phyloP scores from a whole-genome alignment of 805 yeast genomes.

The Tetrapisispora taiwanensis region DNA sequence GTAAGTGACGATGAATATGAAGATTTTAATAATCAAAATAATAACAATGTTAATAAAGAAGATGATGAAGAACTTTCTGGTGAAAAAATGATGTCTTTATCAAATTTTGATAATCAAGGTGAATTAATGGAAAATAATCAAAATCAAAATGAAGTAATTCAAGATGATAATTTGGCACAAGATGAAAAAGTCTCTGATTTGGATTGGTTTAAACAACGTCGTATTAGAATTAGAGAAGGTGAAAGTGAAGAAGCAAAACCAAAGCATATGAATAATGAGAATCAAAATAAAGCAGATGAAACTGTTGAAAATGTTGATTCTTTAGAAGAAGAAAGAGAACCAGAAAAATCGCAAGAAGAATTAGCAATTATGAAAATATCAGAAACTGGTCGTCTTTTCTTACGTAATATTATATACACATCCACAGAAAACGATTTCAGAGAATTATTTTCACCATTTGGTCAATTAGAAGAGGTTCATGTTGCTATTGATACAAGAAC shows the following conservation, averaged over 20 bases:
- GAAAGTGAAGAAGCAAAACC: conserved; percentile 18
- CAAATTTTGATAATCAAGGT: conserved; percentile 14
- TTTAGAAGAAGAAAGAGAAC: conserved; percentile 1
- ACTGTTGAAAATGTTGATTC: conserved; percentile 1
- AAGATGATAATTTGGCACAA: conserved; percentile 28
- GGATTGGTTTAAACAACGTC: conserved; percentile 76
- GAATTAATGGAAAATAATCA: not conserved
- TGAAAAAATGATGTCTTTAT: conserved; percentile 41
- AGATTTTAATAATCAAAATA: conserved; percentile 18
- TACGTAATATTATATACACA: conserved; percentile 75
- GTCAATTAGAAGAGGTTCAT: conserved; percentile 79
- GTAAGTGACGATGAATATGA: conserved; percentile 40
- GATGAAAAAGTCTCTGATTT: conserved; percentile 57
- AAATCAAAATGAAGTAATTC: not conserved
- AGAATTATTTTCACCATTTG: conserved; percentile 54
- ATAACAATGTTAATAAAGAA: conserved; percentile 6
- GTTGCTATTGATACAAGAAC: conserved; percentile 85
- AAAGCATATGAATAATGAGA: conserved; percentile 3
- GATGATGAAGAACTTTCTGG: conserved; percentile 29
- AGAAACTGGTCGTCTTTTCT: conserved; percentile 70
- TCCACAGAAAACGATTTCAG: conserved; percentile 73
- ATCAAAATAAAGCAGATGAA: conserved; percentile 6
- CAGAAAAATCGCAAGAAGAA: conserved; percentile 34
- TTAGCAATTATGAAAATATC: conserved; percentile 41
- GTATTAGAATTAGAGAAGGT: conserved; percentile 57